These are phyloP conservation scores for Naganishia onofrii DNA, from an alignment of 768 basidiomycete species.

Conservation along the genomic window DNA sequence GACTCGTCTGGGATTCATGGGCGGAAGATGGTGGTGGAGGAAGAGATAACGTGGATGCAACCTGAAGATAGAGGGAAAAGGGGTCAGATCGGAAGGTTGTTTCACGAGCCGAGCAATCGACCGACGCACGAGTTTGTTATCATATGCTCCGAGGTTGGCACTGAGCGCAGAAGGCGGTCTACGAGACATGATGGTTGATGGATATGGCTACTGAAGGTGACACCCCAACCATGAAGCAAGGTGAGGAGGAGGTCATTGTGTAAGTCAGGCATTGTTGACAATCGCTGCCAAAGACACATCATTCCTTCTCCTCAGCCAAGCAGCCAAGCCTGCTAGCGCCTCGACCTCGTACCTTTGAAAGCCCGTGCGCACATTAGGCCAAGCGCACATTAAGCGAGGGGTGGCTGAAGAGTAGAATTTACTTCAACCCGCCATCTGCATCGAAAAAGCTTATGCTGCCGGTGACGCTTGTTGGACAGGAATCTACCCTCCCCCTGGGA, in stretches of 20 bases:
- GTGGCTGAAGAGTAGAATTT: not conserved
- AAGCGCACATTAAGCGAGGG: not conserved
- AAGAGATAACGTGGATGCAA: not conserved
- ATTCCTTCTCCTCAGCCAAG: not conserved
- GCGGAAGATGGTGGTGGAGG: not conserved
- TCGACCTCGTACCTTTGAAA: too few relatives aligned
- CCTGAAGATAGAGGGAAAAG: constrained; percentile 4
- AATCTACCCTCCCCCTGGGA: too few relatives aligned
- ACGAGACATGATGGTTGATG: not conserved
- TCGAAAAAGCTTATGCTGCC: not conserved
- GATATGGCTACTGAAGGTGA: too few relatives aligned
- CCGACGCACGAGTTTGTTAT: constrained; percentile 47
- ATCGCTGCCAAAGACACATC: not conserved
- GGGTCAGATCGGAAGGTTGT: not conserved
- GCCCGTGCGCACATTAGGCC: not conserved
- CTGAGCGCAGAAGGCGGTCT: constrained; percentile 4
- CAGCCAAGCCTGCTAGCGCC: not conserved
- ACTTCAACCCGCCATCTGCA: constrained; percentile 4
- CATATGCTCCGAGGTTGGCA: constrained; percentile 42
- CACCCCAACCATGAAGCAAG: not conserved
- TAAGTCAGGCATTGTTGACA: not conserved
- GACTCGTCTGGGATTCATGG: constrained; percentile 30
- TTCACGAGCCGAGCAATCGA: not conserved
- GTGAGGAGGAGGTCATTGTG: not conserved
- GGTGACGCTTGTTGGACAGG: not conserved